Percentiles rank a stretch among this genome's conserved stretches.
These are phyloP conservation scores for Nectriaceae sp. DNA, from an alignment of 2,329 filamentous ascomycete genomes.

Conservation along the genomic window DNA sequence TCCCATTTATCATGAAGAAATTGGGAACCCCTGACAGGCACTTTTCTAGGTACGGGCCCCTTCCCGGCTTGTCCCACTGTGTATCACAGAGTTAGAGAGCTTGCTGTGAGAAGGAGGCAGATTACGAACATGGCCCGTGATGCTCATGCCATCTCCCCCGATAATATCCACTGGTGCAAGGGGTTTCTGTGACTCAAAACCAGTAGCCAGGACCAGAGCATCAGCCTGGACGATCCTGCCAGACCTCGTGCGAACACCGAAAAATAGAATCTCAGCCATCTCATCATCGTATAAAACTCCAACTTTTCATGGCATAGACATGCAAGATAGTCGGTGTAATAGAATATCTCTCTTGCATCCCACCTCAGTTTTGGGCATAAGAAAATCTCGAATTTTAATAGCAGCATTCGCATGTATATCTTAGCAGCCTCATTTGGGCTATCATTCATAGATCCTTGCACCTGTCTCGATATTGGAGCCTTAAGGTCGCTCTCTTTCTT, in stretches of 20 bases:
- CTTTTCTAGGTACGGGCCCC: conserved; percentile 48
- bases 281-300: conserved; percentile 27
- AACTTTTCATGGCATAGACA: conserved; percentile 32
- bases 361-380: conserved; percentile 35
- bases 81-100: too few relatives aligned
- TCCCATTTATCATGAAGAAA: conserved; percentile 36
- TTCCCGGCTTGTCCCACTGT: conserved; percentile 25
- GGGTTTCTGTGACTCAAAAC: conserved; percentile 49
- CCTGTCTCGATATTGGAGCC: conserved; percentile 22
- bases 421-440: conserved; percentile 13
- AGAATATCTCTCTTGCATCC: conserved; percentile 39
- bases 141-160: conserved; percentile 41
- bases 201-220: conserved; percentile 49
- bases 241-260: conserved; percentile 18
- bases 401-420: conserved; percentile 32
- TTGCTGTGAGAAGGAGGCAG: too few relatives aligned
- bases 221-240: conserved; percentile 25
- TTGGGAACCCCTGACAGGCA: conserved; percentile 49
- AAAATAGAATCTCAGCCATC: conserved; percentile 11
- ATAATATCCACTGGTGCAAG: conserved; percentile 48
- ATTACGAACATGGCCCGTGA: conserved; percentile 45
- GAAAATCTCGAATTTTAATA: conserved; percentile 27
- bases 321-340: conserved; percentile 35
- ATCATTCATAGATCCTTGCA: conserved; percentile 13
- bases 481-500: conserved; percentile 22